Evolutionary conservation across 352 stramenopile genomes (phyloP).

Genomic region (Globisporangium cystogenes): DNA sequence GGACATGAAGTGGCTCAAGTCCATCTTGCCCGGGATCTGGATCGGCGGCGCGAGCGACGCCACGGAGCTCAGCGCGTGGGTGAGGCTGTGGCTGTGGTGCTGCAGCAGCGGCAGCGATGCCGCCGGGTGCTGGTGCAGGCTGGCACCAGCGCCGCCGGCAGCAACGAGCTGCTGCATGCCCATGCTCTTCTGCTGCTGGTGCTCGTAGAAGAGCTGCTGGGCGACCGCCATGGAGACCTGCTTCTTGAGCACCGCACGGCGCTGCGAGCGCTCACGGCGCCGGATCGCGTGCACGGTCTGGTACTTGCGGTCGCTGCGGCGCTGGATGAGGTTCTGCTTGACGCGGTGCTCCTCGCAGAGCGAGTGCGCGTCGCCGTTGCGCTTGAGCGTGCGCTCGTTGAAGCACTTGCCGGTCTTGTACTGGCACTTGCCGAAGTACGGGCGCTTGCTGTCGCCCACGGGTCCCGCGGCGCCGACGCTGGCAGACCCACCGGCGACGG

Average conservation of each 20-base stretch:
- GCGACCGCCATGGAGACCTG: constrained; percentile 76
- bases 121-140: not conserved
- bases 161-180: constrained; percentile 29
- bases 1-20: constrained; percentile 8
- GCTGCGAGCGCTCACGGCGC: constrained; percentile 71
- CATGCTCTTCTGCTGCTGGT: constrained; percentile 72
- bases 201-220: constrained; percentile 75
- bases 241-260: constrained; percentile 73
- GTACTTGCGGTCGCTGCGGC: constrained; percentile 81
- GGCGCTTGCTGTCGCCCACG: constrained; percentile 10
- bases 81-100: constrained; percentile 2
- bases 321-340: constrained; percentile 85
- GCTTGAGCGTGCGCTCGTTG: constrained; percentile 82
- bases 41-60: constrained; percentile 31
- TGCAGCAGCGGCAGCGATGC: not conserved
- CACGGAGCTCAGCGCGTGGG: constrained; percentile 3
- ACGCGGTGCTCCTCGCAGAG: constrained; percentile 81
- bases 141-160: not conserved
- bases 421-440: constrained; percentile 77
- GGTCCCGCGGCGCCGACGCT: not conserved
- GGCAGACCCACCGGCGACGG: constrained; percentile 5
- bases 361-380: constrained; percentile 75
- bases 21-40: constrained; percentile 31
- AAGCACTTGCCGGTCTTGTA: constrained; percentile 89
- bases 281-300: constrained; percentile 80